These are phyloP conservation scores for Pogostemon cablin DNA, from an alignment of 257 asterid genomes.

Conservation along the genomic window DNA sequence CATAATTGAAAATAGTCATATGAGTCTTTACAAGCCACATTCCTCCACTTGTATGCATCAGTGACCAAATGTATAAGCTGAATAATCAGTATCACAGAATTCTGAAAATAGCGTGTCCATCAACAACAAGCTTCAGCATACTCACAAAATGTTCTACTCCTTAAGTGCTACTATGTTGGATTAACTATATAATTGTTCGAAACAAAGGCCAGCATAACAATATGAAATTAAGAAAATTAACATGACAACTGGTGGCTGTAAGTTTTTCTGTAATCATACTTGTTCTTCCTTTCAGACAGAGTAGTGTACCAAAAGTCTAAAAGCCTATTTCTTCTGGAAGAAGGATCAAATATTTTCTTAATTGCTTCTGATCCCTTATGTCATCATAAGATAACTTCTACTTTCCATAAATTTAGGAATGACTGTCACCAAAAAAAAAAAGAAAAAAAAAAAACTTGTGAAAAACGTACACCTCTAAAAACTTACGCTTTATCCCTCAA, in stretches of 20 bases:
- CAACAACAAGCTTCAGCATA: not conserved
- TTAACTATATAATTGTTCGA: not conserved
- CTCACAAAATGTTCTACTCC: not conserved
- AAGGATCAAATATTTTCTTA: constrained; percentile 1
- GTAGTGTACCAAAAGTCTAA: not conserved
- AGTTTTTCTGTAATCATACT: not conserved
- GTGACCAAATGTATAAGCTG: not conserved
- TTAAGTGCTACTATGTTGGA: not conserved
- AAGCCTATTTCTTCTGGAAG: not conserved
- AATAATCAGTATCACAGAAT: not conserved
- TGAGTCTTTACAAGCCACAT: constrained; percentile 2
- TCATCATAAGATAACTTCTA: not conserved
- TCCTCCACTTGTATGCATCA: not conserved
- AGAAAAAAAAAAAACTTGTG: not conserved
- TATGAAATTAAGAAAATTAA: too few species aligned
- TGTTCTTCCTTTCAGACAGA: not conserved
- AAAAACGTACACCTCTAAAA: not conserved
- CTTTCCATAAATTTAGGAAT: constrained; percentile 10
- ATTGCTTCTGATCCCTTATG: not conserved
- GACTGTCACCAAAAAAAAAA: not conserved
- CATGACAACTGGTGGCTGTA: not conserved
- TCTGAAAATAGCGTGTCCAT: not conserved
- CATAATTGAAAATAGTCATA: not conserved
- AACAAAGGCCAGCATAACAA: too few species aligned
- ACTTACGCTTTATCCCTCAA: constrained; percentile 86